These are phyloP conservation scores for Spirogloea muscicola DNA, from an alignment of 139 green algal genomes.

Conservation along the genomic window DNA sequence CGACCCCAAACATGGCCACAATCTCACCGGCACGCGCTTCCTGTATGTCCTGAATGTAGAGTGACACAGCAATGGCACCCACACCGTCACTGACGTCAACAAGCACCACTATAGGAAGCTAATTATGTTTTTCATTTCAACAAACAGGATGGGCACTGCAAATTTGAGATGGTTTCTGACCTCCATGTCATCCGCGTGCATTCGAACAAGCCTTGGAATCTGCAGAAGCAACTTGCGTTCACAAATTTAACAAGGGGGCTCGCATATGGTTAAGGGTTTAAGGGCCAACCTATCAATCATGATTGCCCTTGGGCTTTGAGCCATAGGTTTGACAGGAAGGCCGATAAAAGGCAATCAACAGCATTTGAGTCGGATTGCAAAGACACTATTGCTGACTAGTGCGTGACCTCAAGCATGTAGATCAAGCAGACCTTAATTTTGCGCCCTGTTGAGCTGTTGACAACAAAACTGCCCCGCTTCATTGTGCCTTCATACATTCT, in stretches of 20 bases:
- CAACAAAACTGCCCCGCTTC: conserved; percentile 44
- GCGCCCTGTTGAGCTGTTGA: conserved; percentile 53
- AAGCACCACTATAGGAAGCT: not conserved
- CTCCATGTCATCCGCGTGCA: conserved; percentile 54
- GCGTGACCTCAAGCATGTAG: not conserved
- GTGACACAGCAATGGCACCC: not conserved
- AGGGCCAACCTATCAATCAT: no score
- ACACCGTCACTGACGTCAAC: not conserved
- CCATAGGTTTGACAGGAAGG: no score
- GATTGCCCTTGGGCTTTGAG: no score
- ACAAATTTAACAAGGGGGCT: no score
- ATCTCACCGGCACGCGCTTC: conserved; percentile 83
- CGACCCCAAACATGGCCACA: conserved; percentile 96
- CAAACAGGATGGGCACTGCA: not conserved
- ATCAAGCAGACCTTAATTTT: conserved; percentile 70
- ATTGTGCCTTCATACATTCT: conserved; percentile 83
- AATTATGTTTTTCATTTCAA: not conserved
- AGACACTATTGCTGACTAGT: no score
- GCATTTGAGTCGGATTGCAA: no score
- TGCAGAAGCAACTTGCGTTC: no score
- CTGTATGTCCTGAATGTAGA: conserved; percentile 60
- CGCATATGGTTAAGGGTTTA: no score
- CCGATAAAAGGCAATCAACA: no score
- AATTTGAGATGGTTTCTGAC: conserved; percentile 7
- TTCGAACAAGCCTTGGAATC: conserved; percentile 49